phyloP scores from a whole-genome alignment of 2,329 filamentous ascomycete genomes.

The Trichoderma pleuroti region DNA sequence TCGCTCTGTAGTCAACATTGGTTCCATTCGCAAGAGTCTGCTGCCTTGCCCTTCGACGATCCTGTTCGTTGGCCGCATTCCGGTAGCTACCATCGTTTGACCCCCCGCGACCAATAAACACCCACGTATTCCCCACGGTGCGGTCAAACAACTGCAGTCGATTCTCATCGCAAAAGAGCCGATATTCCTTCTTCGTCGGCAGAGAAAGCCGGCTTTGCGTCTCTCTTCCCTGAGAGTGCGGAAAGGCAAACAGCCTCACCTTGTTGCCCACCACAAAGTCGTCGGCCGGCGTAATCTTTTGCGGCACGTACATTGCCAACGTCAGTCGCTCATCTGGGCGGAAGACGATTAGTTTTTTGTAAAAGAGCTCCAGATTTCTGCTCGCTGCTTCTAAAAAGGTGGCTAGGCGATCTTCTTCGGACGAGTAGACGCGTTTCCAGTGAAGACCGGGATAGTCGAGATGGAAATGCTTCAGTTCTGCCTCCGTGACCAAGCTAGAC shows the following conservation, averaged over 20 bases:
- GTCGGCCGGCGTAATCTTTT: constrained; percentile 31
- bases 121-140: constrained; percentile 36
- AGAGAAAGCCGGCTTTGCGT: constrained; percentile 32
- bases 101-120: constrained; percentile 31
- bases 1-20: constrained; percentile 23
- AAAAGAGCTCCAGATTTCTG: constrained; percentile 34
- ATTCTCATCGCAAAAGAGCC: constrained; percentile 36
- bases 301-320: constrained; percentile 38
- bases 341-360: constrained; percentile 39
- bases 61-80: constrained; percentile 10
- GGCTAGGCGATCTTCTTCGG: constrained; percentile 32
- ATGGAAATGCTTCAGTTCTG: constrained; percentile 32
- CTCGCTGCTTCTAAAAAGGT: constrained; percentile 33
- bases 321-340: constrained; percentile 34
- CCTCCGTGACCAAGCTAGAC: constrained; percentile 30
- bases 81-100: constrained; percentile 34
- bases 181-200: constrained; percentile 37
- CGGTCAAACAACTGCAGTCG: constrained; percentile 38
- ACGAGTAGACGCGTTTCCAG: constrained; percentile 39
- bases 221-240: constrained; percentile 34
- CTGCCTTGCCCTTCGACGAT: constrained; percentile 10
- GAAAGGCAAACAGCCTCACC: constrained; percentile 38
- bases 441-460: constrained; percentile 33
- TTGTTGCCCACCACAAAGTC: constrained; percentile 34
- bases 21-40: background rate